Evolutionary conservation across 495 filamentous ascomycete genomes (phyloP), one percentile per base, ranked within the genome.

Genomic region (Corynascus novoguineensis): DNA sequence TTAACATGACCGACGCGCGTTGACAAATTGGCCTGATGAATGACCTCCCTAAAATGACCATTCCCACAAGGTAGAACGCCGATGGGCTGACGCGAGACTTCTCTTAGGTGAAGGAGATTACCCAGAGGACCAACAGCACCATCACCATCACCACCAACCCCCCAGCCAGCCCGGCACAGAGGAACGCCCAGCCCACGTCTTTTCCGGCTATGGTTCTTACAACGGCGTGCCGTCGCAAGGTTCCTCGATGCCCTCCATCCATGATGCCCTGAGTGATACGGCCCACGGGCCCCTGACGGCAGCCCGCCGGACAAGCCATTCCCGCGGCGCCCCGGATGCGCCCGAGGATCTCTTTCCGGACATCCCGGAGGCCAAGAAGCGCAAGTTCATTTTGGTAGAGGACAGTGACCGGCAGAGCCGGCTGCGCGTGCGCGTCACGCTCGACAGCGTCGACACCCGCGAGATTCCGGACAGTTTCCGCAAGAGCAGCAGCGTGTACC

Each of bases 381-480:
- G 92, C 61, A 98, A 96, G 69, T 97, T 97, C 68, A 95, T 98
- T 62, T 82, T 96, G 4, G 90, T 98, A 22, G 89, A 96, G 58
- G 93, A 97, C 69, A 81, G 79, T 15, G 86, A 88, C 49, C 86
- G 89, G 46, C 83, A 84, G 38, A 79, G 79, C 29, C 85, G 91
- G 45, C 83, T 95, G 9, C 83, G 93, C 6, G 91, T 97, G 35
- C 85, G 90, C 55, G 89, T 96, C 31, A 89, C 85, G 60, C 81
- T 97, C 24, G 90, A 96, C 55, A 81, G 83, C 17, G 89, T 96
- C 51, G 85, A 96, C 58, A 92, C 93, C 72, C 83, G 89, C 60
- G 92, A 97, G 68, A 91, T 97, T 58, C 92, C 91, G 0, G 93
- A 97, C 71, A 92, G 88, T 15, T 96, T 95, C 69, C 89, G 92